Percentiles rank a stretch among this genome's conserved stretches.
Conservation (phyloP, 306 rosid genomes). For the Hylodesmum podocarpum region DNA sequence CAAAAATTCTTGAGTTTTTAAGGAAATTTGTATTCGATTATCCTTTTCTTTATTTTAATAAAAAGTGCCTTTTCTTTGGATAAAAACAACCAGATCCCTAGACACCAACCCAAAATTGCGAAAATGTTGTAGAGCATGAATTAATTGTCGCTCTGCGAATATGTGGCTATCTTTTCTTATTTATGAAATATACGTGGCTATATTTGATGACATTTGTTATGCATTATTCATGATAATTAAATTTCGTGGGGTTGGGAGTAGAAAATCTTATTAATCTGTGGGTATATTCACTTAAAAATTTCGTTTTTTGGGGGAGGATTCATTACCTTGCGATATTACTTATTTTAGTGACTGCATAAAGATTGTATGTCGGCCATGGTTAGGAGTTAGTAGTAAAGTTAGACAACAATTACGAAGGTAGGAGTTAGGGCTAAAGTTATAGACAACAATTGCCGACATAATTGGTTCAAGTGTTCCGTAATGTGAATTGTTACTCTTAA, state of each 20-base stretch:
- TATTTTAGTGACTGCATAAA: not conserved
- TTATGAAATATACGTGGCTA: not conserved
- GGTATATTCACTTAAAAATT: not conserved
- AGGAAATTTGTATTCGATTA: not conserved
- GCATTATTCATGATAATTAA: not conserved
- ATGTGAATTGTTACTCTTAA: not conserved
- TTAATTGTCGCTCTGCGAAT: not conserved
- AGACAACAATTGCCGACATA: no score
- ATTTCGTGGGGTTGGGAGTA: not conserved
- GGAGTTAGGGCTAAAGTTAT: no score
- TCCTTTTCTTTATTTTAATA: not conserved
- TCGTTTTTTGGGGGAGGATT: not conserved
- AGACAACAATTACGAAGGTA: not conserved
- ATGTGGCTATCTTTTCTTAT: no score
- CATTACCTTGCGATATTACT: not conserved
- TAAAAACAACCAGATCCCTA: not conserved
- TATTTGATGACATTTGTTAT: not conserved
- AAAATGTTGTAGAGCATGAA: not conserved
- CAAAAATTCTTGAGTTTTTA: not conserved
- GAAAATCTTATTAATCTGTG: not conserved
- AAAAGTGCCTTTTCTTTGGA: not conserved
- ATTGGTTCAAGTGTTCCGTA: not conserved
- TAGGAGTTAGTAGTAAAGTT: not conserved
- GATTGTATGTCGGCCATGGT: not conserved
- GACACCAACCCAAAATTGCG: not conserved